A percentile compares a stretch with the other conserved stretches of the same genome.
Evolutionary conservation across 306 rosid genomes (phyloP).

Genomic region (Phaseolus lunatus): DNA sequence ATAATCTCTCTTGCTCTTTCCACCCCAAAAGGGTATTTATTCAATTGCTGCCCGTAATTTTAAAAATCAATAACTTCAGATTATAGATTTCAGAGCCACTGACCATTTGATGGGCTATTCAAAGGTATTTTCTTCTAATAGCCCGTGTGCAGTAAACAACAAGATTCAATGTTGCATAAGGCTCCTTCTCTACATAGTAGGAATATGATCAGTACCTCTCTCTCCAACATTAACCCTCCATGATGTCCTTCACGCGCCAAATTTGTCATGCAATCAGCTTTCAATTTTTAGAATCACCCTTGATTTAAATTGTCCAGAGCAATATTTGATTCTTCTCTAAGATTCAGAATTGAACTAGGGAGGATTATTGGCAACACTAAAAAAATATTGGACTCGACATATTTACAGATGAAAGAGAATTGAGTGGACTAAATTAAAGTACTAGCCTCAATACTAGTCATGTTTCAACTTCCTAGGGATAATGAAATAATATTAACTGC

Average conservation of each 20-base stretch:
- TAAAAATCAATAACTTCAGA: neutral
- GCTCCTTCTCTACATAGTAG: neutral
- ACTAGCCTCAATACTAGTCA: too few species aligned
- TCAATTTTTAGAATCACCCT: neutral
- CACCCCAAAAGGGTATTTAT: neutral
- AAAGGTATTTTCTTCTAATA: neutral
- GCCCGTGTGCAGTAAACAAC: neutral
- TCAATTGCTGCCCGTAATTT: neutral
- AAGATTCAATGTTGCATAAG: neutral
- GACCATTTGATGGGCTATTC: neutral
- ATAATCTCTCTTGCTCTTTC: too few species aligned
- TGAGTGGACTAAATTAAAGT: too few species aligned
- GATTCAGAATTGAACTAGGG: too few species aligned
- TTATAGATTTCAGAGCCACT: neutral
- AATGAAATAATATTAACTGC: neutral
- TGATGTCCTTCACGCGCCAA: neutral
- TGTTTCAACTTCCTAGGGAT: neutral
- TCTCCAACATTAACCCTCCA: neutral
- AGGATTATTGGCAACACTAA: too few species aligned
- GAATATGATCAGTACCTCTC: neutral
- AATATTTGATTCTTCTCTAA: neutral
- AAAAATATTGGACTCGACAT: too few species aligned
- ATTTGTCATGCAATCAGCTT: neutral
- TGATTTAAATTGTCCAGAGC: too few species aligned
- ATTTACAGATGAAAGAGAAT: too few species aligned